Conservation (phyloP, 495 filamentous ascomycete species). For the Chaetomium tenue region DNA sequence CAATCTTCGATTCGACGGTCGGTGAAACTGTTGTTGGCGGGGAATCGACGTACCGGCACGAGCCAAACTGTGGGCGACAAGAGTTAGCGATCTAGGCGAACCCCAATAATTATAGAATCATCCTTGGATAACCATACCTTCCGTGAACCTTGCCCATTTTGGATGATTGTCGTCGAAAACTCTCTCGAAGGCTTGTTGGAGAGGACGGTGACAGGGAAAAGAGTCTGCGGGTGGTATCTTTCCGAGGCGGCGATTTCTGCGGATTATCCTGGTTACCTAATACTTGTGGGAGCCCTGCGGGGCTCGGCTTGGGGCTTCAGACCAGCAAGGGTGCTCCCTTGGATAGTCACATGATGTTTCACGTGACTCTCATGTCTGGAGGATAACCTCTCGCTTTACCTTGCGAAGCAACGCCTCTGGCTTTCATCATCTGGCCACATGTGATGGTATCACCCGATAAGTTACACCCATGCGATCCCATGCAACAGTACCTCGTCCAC, state of each 20-base stretch:
- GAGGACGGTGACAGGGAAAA: conserved; percentile 16
- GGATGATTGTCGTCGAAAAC: conserved; percentile 28
- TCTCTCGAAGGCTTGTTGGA: conserved; percentile 19
- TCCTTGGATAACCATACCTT: conserved; percentile 25
- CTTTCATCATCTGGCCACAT: not conserved
- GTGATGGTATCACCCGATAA: too few species aligned
- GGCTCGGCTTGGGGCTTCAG: conserved; percentile 33
- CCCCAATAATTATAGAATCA: not conserved
- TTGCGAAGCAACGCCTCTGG: not conserved
- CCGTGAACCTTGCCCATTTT: conserved; percentile 46
- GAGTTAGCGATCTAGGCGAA: conserved; percentile 20
- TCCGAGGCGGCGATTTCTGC: conserved; percentile 23
- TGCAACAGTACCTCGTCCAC: too few species aligned
- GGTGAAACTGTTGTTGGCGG: conserved; percentile 5
- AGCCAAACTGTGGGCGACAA: conserved; percentile 32
- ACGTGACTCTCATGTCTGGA: conserved; percentile 7
- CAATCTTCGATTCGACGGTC: conserved; percentile 15
- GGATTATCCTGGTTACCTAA: conserved; percentile 32
- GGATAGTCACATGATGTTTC: conserved; percentile 2
- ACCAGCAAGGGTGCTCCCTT: conserved; percentile 1
- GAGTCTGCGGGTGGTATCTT: conserved; percentile 16
- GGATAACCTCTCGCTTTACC: not conserved
- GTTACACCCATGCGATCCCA: too few species aligned
- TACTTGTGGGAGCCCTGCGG: conserved; percentile 34
- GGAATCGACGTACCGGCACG: conserved; percentile 38